Base-by-base conservation (phyloP, 345 rosid species). In the Anacardium occidentale region DNA sequence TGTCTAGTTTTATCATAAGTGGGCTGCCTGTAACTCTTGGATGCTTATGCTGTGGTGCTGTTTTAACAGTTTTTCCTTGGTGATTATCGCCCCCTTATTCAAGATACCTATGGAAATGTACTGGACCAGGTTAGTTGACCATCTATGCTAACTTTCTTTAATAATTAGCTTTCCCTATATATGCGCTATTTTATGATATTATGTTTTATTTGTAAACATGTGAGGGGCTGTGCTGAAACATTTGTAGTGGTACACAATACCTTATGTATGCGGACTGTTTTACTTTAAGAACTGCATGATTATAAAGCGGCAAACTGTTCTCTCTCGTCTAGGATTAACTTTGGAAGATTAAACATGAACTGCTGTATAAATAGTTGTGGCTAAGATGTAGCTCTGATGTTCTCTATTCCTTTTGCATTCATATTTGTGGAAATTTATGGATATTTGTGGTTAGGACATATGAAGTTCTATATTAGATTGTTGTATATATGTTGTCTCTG, bases 71-170 rank as follows among this genome's bases (percentile, higher is more conserved):
- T 96, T 77, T 96, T 88, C 84, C 90, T 96, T 45, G 99, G 99
- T 77, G 99, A 96, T 79, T 96, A 91, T 82, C 97, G 99, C 37
- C 99, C 99, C 15, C 76, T 96, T 72, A 73, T 91, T 69, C 96
- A 91, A 68, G 99, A 96, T 83, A 76, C 87, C 65, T 71, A 80
- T 52, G 99, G 98, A 52, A 85, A 93, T 81, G 90, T 87, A 69
- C 89, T 96, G 79, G 99, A 96, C 80, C 97, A 90, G 97, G 99
- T 96, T 75, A 60, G 84, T 66, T 76, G 71, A 62, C 74, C 55
- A 24, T 50, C 22, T 75, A 63, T n/a, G 67, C 67, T 62, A 59
- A 42, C 50, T 74, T 71, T 63, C 64, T 58, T n/a, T 45, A 52
- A 66, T 61, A 29, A 42, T 45, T 29, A 67, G 14, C 45, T 64